Evolutionary conservation across 2,329 filamentous ascomycete species (phyloP).

Genomic region (Cercospora sojina): DNA sequence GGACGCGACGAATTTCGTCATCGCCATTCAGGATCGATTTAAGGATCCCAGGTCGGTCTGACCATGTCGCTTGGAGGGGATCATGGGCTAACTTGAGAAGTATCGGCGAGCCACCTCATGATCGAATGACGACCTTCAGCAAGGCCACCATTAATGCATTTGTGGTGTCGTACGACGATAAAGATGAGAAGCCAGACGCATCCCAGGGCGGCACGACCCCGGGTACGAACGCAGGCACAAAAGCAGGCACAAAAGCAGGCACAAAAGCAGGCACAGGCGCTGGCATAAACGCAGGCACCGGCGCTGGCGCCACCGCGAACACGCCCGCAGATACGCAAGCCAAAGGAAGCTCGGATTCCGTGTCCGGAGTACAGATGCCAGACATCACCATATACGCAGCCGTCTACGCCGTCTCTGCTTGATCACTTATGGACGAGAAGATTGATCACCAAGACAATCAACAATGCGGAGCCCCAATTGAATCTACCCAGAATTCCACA

Average conservation of each 20-base stretch:
- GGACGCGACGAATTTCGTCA: conserved; percentile 26
- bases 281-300: background rate
- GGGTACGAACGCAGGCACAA: background rate
- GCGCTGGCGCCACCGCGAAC: background rate
- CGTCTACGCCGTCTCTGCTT: conserved; percentile 20
- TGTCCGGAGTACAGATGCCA: conserved; percentile 19
- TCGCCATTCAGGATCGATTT: conserved; percentile 33
- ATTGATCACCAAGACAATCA: background rate
- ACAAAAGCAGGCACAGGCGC: too few relatives aligned
- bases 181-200: background rate
- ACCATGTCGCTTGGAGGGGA: background rate
- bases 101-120: conserved; percentile 34
- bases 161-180: conserved; percentile 17
- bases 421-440: background rate
- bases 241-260: background rate
- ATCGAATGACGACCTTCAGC: conserved; percentile 33
- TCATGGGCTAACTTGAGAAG: conserved; percentile 23
- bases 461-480: background rate
- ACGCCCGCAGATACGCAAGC: background rate
- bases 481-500: background rate
- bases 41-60: conserved; percentile 33
- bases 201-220: background rate
- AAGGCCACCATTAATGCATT: conserved; percentile 22
- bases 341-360: background rate
- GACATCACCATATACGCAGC: conserved; percentile 18